Percentiles rank a stretch among this genome's conserved stretches.
phyloP scores from a whole-genome alignment of 2,329 filamentous ascomycete genomes.

The Septoria petroselini region DNA sequence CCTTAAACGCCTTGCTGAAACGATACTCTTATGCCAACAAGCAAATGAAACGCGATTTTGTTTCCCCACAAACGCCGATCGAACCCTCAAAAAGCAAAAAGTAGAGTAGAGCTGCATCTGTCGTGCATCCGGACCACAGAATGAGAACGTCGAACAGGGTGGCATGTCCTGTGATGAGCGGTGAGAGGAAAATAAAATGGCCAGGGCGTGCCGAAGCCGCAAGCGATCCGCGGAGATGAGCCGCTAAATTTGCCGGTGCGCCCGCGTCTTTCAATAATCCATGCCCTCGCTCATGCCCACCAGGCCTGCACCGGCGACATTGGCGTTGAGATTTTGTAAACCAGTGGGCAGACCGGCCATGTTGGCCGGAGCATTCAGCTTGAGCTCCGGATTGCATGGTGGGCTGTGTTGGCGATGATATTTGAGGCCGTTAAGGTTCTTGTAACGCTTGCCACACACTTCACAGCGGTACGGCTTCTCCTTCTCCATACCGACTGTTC shows the following conservation, averaged over 20 bases:
- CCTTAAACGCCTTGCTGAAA: constrained; percentile 35
- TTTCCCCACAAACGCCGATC: constrained; percentile 5
- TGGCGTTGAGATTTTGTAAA: constrained; percentile 47
- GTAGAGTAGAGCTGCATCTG: constrained; percentile 15
- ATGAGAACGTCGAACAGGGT: constrained; percentile 3
- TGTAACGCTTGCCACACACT: constrained; percentile 95
- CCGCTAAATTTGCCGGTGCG: neutral
- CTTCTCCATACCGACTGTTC: constrained; percentile 98
- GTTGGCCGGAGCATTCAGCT: constrained; percentile 44
- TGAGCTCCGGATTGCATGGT: constrained; percentile 81
- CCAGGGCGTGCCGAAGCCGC: constrained; percentile 7
- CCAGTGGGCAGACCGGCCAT: constrained; percentile 38
- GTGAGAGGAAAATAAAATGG: constrained; percentile 5
- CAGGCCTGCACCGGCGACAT: constrained; percentile 53
- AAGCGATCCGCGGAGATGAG: constrained; percentile 21
- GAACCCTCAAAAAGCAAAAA: neutral
- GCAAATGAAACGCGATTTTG: constrained; percentile 15
- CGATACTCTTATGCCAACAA: constrained; percentile 22
- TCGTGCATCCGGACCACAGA: constrained; percentile 10
- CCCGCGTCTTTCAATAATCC: constrained; percentile 30
- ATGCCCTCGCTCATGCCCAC: constrained; percentile 46
- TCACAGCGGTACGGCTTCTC: constrained; percentile 99
- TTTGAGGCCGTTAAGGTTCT: constrained; percentile 97
- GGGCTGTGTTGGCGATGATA: constrained; percentile 75
- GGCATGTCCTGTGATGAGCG: constrained; percentile 17